Conservation (phyloP, 228 moss, liverwort and hornwort species). For the Sphagnum fallax region DNA sequence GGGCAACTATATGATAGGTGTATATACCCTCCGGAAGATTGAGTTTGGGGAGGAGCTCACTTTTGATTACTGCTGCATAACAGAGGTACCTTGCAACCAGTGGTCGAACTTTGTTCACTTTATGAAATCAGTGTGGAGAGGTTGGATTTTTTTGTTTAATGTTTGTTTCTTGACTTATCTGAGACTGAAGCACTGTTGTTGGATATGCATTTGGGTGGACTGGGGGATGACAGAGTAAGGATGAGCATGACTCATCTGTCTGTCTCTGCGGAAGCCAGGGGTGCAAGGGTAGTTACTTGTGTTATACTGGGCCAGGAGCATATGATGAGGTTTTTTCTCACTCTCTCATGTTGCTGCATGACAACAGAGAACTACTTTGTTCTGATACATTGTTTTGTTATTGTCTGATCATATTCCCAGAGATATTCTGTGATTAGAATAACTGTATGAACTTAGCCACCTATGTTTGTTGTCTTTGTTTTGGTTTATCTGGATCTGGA, state of each 20-base stretch:
- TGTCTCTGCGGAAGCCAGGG: constrained; percentile 99
- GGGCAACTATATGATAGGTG: constrained; percentile 90
- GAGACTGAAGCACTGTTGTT: too few species aligned
- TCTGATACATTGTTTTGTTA: too few species aligned
- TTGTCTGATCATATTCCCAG: too few species aligned
- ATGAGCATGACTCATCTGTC: constrained; percentile 96
- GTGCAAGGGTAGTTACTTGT: constrained; percentile 93
- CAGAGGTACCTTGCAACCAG: constrained; percentile 52
- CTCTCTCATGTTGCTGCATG: neutral
- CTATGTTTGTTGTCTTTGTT: too few species aligned
- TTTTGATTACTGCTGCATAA: constrained; percentile 95
- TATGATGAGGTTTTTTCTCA: constrained; percentile 71
- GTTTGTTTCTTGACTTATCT: neutral
- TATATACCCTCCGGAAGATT: constrained; percentile 92
- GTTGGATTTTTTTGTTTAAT: neutral
- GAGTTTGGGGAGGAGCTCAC: constrained; percentile 95
- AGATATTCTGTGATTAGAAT: too few species aligned
- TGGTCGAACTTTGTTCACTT: neutral
- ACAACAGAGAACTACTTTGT: too few species aligned
- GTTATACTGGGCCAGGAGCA: constrained; percentile 90
- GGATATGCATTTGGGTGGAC: constrained; percentile 8
- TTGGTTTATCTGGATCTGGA: too few species aligned
- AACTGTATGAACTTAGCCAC: too few species aligned
- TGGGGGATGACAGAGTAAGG: constrained; percentile 67
- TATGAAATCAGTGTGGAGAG: neutral